Percentiles rank a stretch among this genome's conserved stretches.
These are phyloP conservation scores for Amaranthus cruentus DNA, from an alignment of 148 eudicot species.

Conservation along the genomic window DNA sequence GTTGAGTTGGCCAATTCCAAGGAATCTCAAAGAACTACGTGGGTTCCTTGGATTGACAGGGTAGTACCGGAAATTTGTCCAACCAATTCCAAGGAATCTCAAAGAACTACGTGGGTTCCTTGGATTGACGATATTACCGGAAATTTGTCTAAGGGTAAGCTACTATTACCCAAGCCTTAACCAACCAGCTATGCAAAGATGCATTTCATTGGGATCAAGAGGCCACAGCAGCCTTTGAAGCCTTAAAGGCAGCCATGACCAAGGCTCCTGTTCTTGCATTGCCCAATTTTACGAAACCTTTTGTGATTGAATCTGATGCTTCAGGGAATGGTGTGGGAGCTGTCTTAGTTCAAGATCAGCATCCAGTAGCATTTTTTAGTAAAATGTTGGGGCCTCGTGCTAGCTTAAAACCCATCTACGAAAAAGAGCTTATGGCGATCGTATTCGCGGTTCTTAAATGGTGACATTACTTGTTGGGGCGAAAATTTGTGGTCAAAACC, in stretches of 20 bases:
- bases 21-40: not conserved
- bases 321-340: not conserved
- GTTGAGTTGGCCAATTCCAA: not conserved
- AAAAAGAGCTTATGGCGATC: conserved; percentile 1
- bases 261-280: not conserved
- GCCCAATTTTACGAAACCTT: not conserved
- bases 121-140: not conserved
- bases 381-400: not conserved
- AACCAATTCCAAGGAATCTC: not conserved
- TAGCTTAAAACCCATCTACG: not conserved
- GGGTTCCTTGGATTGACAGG: not conserved
- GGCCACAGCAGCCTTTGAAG: not conserved
- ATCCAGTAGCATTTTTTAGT: not conserved
- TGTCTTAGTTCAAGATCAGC: not conserved
- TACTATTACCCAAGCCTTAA: not conserved
- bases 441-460: not conserved
- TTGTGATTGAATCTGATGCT: not conserved
- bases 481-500: not conserved
- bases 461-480: not conserved
- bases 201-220: not conserved
- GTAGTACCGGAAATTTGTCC: not conserved
- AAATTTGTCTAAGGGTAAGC: not conserved
- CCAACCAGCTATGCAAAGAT: not conserved
- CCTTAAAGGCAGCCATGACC: not conserved
- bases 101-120: not conserved